These are phyloP conservation scores for Arabidopsis arenosa DNA, from an alignment of 345 rosid species.

Conservation along the genomic window DNA sequence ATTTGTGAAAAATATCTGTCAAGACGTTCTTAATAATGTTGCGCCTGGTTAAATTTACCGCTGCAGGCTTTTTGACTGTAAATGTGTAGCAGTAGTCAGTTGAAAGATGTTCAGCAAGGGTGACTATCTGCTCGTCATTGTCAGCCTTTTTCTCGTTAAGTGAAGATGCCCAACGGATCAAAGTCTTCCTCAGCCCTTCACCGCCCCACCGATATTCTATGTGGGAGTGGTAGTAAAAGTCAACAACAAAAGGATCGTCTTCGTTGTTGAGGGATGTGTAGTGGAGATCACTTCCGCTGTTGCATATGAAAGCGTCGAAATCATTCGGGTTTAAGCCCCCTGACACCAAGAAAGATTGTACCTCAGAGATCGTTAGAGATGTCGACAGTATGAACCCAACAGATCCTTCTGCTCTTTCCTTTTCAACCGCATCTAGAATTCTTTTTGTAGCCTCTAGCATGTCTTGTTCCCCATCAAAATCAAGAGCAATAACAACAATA, in stretches of 20 bases:
- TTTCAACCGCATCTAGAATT: constrained; percentile 73
- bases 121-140: constrained; percentile 60
- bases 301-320: constrained; percentile 95
- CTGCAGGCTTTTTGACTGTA: constrained; percentile 61
- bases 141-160: constrained; percentile 59
- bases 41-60: constrained; percentile 48
- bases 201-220: constrained; percentile 99
- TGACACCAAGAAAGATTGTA: constrained; percentile 67
- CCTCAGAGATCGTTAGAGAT: constrained; percentile 84
- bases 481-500: constrained; percentile 83
- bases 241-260: constrained; percentile 73
- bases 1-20: background rate
- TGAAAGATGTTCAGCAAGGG: constrained; percentile 82
- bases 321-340: constrained; percentile 73
- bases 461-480: constrained; percentile 56
- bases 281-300: constrained; percentile 94
- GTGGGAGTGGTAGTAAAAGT: constrained; percentile 97
- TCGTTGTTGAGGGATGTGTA: constrained; percentile 73
- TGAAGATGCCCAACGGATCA: constrained; percentile 87
- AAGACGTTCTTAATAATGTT: background rate
- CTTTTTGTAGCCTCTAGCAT: constrained; percentile 65
- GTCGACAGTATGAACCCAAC: constrained; percentile 90
- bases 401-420: constrained; percentile 83
- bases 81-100: constrained; percentile 89
- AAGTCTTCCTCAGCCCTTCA: constrained; percentile 92